Conservation (phyloP, 2,329 filamentous ascomycete species). For the Talaromyces sp. region DNA sequence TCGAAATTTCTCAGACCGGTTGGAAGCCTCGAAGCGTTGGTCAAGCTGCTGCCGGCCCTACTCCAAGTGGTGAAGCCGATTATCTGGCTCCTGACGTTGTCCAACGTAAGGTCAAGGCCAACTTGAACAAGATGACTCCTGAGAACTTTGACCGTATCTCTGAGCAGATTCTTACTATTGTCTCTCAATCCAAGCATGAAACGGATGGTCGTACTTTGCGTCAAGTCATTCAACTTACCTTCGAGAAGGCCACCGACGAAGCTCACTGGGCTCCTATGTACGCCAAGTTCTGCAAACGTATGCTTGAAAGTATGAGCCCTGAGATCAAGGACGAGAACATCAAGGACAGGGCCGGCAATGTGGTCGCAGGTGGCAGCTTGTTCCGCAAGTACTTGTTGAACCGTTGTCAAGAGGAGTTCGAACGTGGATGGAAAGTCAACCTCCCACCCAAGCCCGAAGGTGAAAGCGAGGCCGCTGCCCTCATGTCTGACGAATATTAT, state of each 20-base stretch:
- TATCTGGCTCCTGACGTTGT: slow-evolving; percentile 88
- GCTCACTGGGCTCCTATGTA: slow-evolving; percentile 99
- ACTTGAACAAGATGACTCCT: slow-evolving; percentile 99
- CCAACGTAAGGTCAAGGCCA: slow-evolving; percentile 97
- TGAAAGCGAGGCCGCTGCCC: slow-evolving; percentile 67
- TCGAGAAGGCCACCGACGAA: slow-evolving; percentile 98
- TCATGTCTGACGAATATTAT: slow-evolving; percentile 97
- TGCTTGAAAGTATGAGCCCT: slow-evolving; percentile 91
- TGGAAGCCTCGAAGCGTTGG: slow-evolving; percentile 84
- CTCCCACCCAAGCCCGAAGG: slow-evolving; percentile 76
- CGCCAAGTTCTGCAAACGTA: slow-evolving; percentile 95
- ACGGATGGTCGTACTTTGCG: slow-evolving; percentile 88
- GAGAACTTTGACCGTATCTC: slow-evolving; percentile 98
- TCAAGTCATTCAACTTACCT: slow-evolving; percentile 97
- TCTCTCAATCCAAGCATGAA: slow-evolving; percentile 93
- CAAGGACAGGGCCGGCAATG: slow-evolving; percentile 80
- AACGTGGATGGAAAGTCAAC: slow-evolving; percentile 93
- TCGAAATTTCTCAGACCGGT: slow-evolving; percentile 68
- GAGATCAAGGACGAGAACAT: slow-evolving; percentile 96
- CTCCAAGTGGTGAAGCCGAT: slow-evolving; percentile 50
- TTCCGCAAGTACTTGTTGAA: slow-evolving; percentile 99
- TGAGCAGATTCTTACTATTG: slow-evolving; percentile 88
- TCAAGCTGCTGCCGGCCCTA: slow-evolving; percentile 44
- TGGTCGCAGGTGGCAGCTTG: slow-evolving; percentile 86
- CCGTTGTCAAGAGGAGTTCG: slow-evolving; percentile 97